These are phyloP conservation scores for Phialemoniopsis sp. DNA, from an alignment of 2,329 filamentous ascomycete genomes.

Conservation along the genomic window DNA sequence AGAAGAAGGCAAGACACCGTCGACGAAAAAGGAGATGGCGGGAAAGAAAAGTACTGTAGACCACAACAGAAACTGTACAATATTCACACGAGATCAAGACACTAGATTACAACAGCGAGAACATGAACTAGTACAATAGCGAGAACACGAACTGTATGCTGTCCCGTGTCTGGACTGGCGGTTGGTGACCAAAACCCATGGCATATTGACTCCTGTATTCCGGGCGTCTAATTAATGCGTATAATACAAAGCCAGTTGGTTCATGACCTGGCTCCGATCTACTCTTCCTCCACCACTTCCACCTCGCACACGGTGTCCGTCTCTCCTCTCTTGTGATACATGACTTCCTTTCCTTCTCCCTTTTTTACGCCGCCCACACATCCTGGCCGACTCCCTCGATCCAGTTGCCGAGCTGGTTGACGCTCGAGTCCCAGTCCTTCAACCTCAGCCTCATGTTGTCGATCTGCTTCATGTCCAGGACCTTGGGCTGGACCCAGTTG, in stretches of 20 bases:
- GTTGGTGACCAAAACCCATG: no score
- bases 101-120: no score
- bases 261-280: no score
- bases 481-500: slow-evolving; percentile 98
- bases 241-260: no score
- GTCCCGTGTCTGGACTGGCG: no score
- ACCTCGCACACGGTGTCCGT: background rate
- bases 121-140: no score
- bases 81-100: no score
- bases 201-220: no score
- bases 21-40: background rate
- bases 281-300: background rate
- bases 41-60: background rate
- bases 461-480: slow-evolving; percentile 93
- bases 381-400: slow-evolving; percentile 92
- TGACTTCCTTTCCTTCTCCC: background rate
- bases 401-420: slow-evolving; percentile 95
- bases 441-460: slow-evolving; percentile 84
- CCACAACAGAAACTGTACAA: no score
- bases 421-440: slow-evolving; percentile 92
- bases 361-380: slow-evolving; percentile 80
- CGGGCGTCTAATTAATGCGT: no score
- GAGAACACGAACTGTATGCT: no score
- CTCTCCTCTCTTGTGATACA: background rate
- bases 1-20: no score